phyloP scores from a whole-genome alignment of 2,329 filamentous ascomycete species.

The Capronia americana region DNA sequence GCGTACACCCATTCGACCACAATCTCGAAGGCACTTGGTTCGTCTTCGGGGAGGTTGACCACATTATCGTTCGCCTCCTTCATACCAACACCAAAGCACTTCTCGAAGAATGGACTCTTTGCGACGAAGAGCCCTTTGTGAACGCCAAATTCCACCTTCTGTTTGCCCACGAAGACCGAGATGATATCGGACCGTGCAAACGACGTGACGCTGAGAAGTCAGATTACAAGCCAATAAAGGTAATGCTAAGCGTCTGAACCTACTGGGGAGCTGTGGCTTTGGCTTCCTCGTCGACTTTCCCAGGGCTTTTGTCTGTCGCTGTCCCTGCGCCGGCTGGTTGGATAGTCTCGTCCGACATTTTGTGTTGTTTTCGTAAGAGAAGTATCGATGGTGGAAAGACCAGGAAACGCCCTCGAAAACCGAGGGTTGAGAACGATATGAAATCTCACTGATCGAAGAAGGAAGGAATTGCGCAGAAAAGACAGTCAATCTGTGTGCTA shows the following conservation, averaged over 20 bases:
- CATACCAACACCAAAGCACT: slow-evolving; percentile 22
- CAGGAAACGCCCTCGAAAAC: background rate
- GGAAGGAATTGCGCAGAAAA: background rate
- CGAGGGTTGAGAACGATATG: background rate
- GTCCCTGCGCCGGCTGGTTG: background rate
- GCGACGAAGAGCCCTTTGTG: slow-evolving; percentile 23
- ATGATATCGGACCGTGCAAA: slow-evolving; percentile 10
- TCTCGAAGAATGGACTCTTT: slow-evolving; percentile 25
- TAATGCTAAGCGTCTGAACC: background rate
- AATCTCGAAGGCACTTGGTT: slow-evolving; percentile 17
- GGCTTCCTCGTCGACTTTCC: background rate
- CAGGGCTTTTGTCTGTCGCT: background rate
- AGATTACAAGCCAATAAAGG: background rate
- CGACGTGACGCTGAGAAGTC: background rate
- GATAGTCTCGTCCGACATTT: background rate
- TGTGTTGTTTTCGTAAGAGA: background rate
- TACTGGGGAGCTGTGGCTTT: background rate
- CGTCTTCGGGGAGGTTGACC: slow-evolving; percentile 25
- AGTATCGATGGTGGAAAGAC: background rate
- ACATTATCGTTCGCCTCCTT: slow-evolving; percentile 15
- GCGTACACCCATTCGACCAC: slow-evolving; percentile 29
- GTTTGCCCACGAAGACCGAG: slow-evolving; percentile 23
- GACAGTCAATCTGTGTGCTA: background rate
- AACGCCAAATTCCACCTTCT: slow-evolving; percentile 15
- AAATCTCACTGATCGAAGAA: background rate